phyloP scores from a whole-genome alignment of 768 basidiomycete genomes.

The Auricularia sp. region DNA sequence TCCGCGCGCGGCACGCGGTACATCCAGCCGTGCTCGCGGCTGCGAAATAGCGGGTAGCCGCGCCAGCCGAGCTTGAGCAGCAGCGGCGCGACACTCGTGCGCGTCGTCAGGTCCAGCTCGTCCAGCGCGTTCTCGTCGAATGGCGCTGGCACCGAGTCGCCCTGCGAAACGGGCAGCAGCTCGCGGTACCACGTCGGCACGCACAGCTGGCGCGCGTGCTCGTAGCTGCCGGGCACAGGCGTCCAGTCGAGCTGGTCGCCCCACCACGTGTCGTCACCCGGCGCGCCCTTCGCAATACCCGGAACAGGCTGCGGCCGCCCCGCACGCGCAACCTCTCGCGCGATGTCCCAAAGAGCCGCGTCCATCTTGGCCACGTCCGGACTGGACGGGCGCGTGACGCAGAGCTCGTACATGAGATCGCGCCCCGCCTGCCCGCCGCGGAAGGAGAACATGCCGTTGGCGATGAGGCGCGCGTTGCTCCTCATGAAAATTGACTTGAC shows the following conservation, averaged over 20 bases:
- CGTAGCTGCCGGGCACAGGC: conserved; percentile 12
- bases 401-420: not conserved
- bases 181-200: conserved; percentile 91
- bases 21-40: conserved; percentile 83
- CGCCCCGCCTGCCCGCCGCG: not conserved
- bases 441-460: conserved; percentile 32
- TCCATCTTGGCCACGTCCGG: conserved; percentile 22
- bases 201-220: conserved; percentile 8
- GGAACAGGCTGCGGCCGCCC: not conserved
- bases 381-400: not conserved
- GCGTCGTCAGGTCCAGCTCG: conserved; percentile 74
- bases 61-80: conserved; percentile 83
- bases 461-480: conserved; percentile 38
- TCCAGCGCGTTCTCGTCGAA: conserved; percentile 31
- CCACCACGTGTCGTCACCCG: conserved; percentile 28
- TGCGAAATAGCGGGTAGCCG: conserved; percentile 75
- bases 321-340: conserved; percentile 23
- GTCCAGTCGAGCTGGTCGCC: conserved; percentile 63
- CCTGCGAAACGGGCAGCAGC: conserved; percentile 22
- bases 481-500: conserved; percentile 31
- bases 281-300: conserved; percentile 7
- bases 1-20: conserved; percentile 55
- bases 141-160: not conserved
- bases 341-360: conserved; percentile 32
- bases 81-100: conserved; percentile 73